Evolutionary conservation across 257 asterid genomes (phyloP).

Genomic region (Solanum chilense): DNA sequence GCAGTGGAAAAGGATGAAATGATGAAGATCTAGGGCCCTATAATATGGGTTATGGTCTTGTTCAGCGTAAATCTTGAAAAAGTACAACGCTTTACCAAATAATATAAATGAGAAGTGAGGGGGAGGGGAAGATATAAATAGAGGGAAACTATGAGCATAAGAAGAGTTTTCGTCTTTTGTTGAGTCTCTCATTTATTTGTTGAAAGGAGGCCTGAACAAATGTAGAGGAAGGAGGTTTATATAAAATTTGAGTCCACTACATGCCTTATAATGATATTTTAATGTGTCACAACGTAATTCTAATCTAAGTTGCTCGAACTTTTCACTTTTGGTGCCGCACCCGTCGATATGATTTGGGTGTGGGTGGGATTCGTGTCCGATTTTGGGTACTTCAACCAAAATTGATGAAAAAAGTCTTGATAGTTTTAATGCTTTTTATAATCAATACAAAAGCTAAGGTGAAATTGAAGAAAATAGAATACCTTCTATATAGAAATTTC

Average conservation of each 20-base stretch:
- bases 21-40: background rate
- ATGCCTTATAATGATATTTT: background rate
- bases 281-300: background rate
- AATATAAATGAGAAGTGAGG: background rate
- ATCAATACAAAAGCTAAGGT: background rate
- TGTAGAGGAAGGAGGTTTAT: background rate
- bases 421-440: no score
- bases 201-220: background rate
- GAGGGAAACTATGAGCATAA: background rate
- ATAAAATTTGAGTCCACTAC: background rate
- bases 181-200: background rate
- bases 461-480: background rate
- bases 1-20: background rate
- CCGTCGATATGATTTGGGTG: background rate
- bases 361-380: background rate
- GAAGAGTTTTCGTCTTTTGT: background rate
- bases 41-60: background rate
- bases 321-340: background rate
- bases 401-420: background rate
- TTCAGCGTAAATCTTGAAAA: background rate
- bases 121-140: background rate
- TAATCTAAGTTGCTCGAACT: background rate
- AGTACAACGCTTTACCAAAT: background rate
- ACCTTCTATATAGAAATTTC: background rate
- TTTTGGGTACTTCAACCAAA: background rate